A percentile compares a stretch with the other conserved stretches of the same genome.
These are phyloP conservation scores for Blastobotrys arbuscula DNA, from an alignment of 1,139 yeast genomes.

Conservation along the genomic window DNA sequence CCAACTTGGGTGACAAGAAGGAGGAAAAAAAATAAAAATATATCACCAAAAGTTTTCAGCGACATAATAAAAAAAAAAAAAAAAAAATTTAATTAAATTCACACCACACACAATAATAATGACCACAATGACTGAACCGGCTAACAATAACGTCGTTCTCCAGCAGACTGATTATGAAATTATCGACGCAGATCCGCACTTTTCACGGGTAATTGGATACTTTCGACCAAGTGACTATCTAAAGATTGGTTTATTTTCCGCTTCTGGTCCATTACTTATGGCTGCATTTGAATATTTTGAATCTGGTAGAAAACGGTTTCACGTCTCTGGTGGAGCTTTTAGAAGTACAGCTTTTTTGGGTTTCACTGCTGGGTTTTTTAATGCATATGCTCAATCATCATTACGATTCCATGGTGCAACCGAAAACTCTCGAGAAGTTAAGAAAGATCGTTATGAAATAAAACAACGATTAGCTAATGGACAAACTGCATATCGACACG, in stretches of 20 bases:
- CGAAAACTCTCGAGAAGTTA: constrained; percentile 70
- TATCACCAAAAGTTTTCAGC: background rate
- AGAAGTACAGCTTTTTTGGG: constrained; percentile 59
- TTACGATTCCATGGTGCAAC: constrained; percentile 74
- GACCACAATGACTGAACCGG: constrained; percentile 10
- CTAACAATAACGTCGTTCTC: constrained; percentile 29
- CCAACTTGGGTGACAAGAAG: background rate
- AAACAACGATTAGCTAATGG: constrained; percentile 64
- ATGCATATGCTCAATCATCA: constrained; percentile 58
- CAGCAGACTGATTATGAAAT: constrained; percentile 36
- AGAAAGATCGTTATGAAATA: constrained; percentile 67
- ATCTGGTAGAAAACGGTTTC: constrained; percentile 51
- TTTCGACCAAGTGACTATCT: constrained; percentile 65
- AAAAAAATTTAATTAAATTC: constrained; percentile 3
- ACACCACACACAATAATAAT: background rate
- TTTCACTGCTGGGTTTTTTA: constrained; percentile 62
- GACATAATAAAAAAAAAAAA: background rate
- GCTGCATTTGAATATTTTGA: constrained; percentile 51
- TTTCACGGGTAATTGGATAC: constrained; percentile 64
- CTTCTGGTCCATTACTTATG: constrained; percentile 60
- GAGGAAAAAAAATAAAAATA: background rate
- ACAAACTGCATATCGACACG: constrained; percentile 56
- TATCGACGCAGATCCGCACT: constrained; percentile 79
- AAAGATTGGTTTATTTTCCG: constrained; percentile 57
- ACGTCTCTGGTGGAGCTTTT: constrained; percentile 51